Evolutionary conservation across 345 rosid genomes (phyloP).

Genomic region (Eucalyptus coolabah): DNA sequence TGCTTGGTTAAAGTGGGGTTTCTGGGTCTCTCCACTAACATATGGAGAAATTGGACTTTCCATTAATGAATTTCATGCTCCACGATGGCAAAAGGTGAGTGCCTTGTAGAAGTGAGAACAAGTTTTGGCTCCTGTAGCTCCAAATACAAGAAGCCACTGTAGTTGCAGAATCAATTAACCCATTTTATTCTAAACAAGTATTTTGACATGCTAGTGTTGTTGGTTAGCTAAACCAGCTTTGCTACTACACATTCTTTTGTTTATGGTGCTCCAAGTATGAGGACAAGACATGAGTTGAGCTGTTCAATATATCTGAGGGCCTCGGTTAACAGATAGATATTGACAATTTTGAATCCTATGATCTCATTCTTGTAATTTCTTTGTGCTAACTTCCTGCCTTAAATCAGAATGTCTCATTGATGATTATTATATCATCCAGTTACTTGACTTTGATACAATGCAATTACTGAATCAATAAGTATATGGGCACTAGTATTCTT

Average conservation of each 20-base stretch:
- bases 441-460: neutral
- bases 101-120: neutral
- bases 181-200: neutral
- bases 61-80: conserved; percentile 61
- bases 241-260: neutral
- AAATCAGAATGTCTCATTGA: neutral
- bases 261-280: neutral
- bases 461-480: neutral
- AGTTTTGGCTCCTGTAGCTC: neutral
- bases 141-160: neutral
- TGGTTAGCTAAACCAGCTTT: neutral
- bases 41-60: conserved; percentile 62
- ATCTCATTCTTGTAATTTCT: neutral
- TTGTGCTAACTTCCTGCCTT: neutral
- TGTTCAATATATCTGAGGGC: neutral
- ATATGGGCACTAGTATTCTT: neutral
- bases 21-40: conserved; percentile 63
- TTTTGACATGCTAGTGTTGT: neutral
- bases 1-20: conserved; percentile 64
- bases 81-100: conserved; percentile 58
- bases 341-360: neutral
- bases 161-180: neutral
- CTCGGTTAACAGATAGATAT: neutral
- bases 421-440: neutral
- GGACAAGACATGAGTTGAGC: neutral